Percentiles rank a stretch among this genome's conserved stretches.
These are phyloP conservation scores for Aphelidium insulamus DNA, from an alignment of 371 early-diverging fungal species.

Conservation along the genomic window DNA sequence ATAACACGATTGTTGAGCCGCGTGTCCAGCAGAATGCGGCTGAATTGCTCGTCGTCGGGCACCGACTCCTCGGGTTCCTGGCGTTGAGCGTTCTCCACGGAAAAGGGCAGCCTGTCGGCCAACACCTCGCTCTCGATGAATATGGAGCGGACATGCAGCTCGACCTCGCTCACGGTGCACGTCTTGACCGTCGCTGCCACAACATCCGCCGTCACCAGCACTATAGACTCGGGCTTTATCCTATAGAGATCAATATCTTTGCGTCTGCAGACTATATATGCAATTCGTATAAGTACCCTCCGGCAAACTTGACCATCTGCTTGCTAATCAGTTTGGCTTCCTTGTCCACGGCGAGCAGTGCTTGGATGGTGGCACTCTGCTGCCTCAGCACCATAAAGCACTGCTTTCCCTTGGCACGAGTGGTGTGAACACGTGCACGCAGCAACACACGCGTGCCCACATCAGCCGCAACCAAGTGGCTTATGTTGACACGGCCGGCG, in stretches of 20 bases:
- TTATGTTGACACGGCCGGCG: conserved; percentile 14
- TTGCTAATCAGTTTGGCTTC: conserved; percentile 61
- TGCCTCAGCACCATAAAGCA: conserved; percentile 84
- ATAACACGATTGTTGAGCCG: conserved; percentile 91
- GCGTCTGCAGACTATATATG: conserved; percentile 1
- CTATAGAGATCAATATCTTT: conserved; percentile 9
- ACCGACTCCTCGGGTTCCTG: conserved; percentile 62
- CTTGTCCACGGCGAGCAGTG: conserved; percentile 43
- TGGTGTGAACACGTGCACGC: conserved; percentile 73
- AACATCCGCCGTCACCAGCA: conserved; percentile 58
- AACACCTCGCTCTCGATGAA: conserved; percentile 53
- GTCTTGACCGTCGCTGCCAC: conserved; percentile 61
- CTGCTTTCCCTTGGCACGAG: conserved; percentile 54
- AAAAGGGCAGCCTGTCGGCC: conserved; percentile 67
- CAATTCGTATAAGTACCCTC: conserved; percentile 13
- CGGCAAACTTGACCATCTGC: conserved; percentile 84
- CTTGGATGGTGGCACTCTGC: conserved; percentile 68
- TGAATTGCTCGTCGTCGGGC: conserved; percentile 34
- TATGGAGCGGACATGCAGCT: conserved; percentile 45
- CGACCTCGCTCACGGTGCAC: conserved; percentile 75
- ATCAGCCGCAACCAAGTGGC: conserved; percentile 29
- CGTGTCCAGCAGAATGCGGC: conserved; percentile 73
- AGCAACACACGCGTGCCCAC: conserved; percentile 54
- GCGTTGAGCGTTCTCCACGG: conserved; percentile 83
- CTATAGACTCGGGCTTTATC: conserved; percentile 72